Base-by-base conservation (phyloP, 257 asterid genomes). In the Anisodus tanguticus region DNA sequence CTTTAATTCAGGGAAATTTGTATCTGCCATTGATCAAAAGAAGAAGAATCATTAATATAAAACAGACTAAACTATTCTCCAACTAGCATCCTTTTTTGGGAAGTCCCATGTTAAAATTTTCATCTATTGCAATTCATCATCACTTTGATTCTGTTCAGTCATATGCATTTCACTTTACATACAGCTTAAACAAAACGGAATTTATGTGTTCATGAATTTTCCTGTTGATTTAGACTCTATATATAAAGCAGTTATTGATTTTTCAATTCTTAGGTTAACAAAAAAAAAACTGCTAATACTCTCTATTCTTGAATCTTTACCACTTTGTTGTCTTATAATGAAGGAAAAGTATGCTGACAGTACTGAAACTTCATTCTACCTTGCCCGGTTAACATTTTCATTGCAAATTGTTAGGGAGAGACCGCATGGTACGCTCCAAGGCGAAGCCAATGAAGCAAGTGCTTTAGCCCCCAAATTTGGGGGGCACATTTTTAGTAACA, bases 11-110 rank as follows among this genome's bases (percentile, higher is more conserved):
- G 58, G 86, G 78, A 84, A 85, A 85, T 68, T 76, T 17, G 83
- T 67, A 85, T 82, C 96, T 95, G 95, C 64, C 84, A 79, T 74
- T 54, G 35, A 82, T 83, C 84, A 51, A 78, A 84, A 37, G 13
- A 71, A 74, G 80, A 72, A 72, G 6, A 17, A 59, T 22, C 39
- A 8, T 62, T 16, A 8, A 39, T 9, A 69, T 69, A 69, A 39
- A 69, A 6, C 39, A 71, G 43, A 49, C 59, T 74, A 6, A 35
- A 74, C 60, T 22, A 74, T 47, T 74, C 60, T 19, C 80, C 57
- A 74, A 74, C 39, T 72, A 47, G 37, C 59, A 43, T 47, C 3
- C 57, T n/a, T 9, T 43, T 72, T 22, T 72, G 17, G 35, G 57
- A 55, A n/a, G 58, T 45, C 26, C 39, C 58, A 17, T 43, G 55